A percentile compares a stretch with the other conserved stretches of the same genome.
Conservation (phyloP, 257 asterid species). For the Cinchona pubescens region DNA sequence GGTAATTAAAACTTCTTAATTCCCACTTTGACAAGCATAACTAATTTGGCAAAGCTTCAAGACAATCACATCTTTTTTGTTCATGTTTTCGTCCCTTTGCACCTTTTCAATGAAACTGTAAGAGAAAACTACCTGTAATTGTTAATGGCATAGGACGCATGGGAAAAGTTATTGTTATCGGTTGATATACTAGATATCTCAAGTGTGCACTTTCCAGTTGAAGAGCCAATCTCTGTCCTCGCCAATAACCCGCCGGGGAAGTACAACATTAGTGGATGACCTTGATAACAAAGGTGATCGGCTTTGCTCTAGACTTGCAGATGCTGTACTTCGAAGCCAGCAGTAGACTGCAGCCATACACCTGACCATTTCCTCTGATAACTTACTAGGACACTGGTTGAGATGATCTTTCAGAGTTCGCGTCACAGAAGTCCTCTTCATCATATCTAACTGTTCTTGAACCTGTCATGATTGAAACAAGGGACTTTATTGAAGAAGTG, state of each 20-base stretch:
- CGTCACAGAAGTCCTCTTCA: conserved; percentile 28
- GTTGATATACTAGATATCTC: conserved; percentile 57
- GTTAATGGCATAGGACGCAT: conserved; percentile 56
- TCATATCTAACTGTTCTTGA: conserved; percentile 29
- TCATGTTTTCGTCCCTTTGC: not conserved
- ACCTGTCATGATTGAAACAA: conserved; percentile 24
- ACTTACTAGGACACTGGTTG: conserved; percentile 61
- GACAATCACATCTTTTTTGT: not conserved
- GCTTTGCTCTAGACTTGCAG: conserved; percentile 33
- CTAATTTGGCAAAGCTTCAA: not conserved
- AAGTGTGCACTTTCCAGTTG: conserved; percentile 32
- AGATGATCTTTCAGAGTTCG: conserved; percentile 59
- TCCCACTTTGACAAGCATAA: not conserved
- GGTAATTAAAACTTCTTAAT: not conserved
- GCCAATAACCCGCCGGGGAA: conserved; percentile 30
- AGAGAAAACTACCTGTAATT: conserved; percentile 41
- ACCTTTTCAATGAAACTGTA: not conserved
- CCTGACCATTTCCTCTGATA: conserved; percentile 66
- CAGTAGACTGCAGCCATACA: conserved; percentile 59
- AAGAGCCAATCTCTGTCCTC: conserved; percentile 45
- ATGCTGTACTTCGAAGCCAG: conserved; percentile 44
- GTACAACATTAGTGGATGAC: conserved; percentile 38
- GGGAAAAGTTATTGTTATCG: conserved; percentile 43
- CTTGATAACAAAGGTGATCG: conserved; percentile 34
- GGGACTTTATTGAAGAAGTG: conserved; percentile 2